Base-by-base conservation (phyloP, 169 alveolate genomes). In the Theileria orientalis region DNA sequence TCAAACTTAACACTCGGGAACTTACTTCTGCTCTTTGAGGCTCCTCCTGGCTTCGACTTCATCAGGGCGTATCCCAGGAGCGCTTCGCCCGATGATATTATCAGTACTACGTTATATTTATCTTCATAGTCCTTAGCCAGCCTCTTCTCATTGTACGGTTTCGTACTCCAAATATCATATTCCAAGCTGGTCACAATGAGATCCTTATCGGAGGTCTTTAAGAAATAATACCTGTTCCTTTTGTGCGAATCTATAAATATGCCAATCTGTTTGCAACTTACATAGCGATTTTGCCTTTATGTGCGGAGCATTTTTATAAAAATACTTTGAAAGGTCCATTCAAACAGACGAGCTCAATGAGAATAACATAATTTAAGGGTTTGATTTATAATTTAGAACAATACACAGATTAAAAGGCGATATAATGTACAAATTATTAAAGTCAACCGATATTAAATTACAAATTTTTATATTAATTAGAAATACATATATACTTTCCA, bases 121-220 rank as follows among this genome's bases (percentile, higher is more conserved):
- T 69, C 71, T 41, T 71, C 79, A 74, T 59, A 73, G 21, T 47
- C 67, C 47, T 70, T 67, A 42, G n/a, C 57, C 47, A 79, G 56
- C 30, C 66, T 56, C 14, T 23, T 49, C 76, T 84, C 92, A 66
- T 77, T 83, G 30, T 76, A 80, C 42, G 91, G 83, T 27, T 90
- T 75, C 27, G 94, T 84, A 16, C 91, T 92, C 94, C 94, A 89
- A 44, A 73, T 69, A 60, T 80, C 76, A 61, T 49, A 83, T 42
- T 72, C 76, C 32, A 82, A 57, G 41, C 92, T 85, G 40, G 74
- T 66, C 3, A 73, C 25, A 16, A 84, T 77, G 46, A 80, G 69
- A 23, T 76, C 78, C 27, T 80, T 89, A 40, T 90, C 74, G 30
- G 73, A 70, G 62, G 91, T 76, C 74, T 89, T 89, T 33, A 89